phyloP scores from a whole-genome alignment of 2,329 filamentous ascomycete species.

The Verticillium albo-atrum region DNA sequence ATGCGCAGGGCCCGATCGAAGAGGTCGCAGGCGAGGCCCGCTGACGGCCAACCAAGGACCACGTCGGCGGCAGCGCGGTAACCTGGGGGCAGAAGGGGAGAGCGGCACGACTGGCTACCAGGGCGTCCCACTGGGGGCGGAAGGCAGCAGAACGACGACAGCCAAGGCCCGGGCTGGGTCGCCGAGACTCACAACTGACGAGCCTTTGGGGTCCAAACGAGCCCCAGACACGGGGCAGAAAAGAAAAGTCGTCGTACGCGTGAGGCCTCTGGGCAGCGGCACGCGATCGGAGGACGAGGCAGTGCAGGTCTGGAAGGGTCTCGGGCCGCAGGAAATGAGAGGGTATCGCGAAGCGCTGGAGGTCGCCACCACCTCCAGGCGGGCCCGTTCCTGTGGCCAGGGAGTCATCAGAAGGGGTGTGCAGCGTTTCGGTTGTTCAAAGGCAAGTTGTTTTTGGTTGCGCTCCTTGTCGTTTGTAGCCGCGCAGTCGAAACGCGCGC shows the following conservation, averaged over 20 bases:
- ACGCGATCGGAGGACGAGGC: constrained; percentile 18
- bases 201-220: too few relatives aligned
- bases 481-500: constrained; percentile 10
- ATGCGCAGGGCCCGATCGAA: not conserved
- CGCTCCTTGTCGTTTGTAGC: constrained; percentile 1
- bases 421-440: not conserved
- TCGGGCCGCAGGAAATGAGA: constrained; percentile 21
- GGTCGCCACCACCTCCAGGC: constrained; percentile 1
- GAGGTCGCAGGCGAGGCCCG: constrained; percentile 5
- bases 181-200: too few relatives aligned
- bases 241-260: not conserved
- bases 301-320: constrained; percentile 20
- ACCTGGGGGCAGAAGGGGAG: not conserved
- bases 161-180: not conserved
- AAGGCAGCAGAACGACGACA: not conserved
- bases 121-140: not conserved
- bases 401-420: not conserved
- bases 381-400: not conserved
- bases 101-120: not conserved
- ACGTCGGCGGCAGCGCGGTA: not conserved
- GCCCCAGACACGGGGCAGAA: not conserved
- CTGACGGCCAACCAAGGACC: constrained; percentile 10
- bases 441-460: not conserved
- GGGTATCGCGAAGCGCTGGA: constrained; percentile 25
- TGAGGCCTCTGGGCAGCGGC: not conserved